Base-by-base conservation (phyloP, 2,329 filamentous ascomycete species). In the Fusarium sp. region DNA sequence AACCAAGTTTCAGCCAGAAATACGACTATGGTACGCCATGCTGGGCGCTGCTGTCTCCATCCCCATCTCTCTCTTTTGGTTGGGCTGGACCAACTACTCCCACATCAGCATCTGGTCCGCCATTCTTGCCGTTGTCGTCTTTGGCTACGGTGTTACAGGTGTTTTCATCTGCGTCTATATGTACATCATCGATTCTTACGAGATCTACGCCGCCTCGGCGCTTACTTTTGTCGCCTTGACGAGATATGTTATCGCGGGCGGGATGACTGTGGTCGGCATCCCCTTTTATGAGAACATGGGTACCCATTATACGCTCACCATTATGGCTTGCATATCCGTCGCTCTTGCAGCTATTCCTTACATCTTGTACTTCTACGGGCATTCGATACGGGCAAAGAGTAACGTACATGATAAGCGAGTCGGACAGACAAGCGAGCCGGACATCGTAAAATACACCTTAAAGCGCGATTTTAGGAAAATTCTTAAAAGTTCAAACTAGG, bases 11-110 rank as follows among this genome's bases (percentile, higher is more conserved):
- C 69, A 76, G 18, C 83, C 84, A 0, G 85, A 87, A 60, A 82
- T 81, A 41, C 79, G 85, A 0, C 79, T 87, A 0, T 85, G 82
- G 79, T 84, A 84, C 31, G 84, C 84, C 29, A 84, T 87, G 70
- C 76, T 86, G 13, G 86, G 84, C 5, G 81, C 84, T 2, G 83
- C 84, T 6, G 77, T 80, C 0, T 74, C 83, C 4, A 81, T 88
- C 5, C 85, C 87, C 0, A 77, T 88, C 13, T 83, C 82, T 0
- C 82, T 88, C 1, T 88, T 88, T 73, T 88, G 86, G 86, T 82
- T 88, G 22, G 87, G 85, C 6, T 88, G 87, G 87, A 84, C 85
- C 2, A 82, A 83, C 4, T 82, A 84, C 35, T 70, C 81, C 0
- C 73, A 64, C 20, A 83, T 87, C 29, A 85, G 84, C 24, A 84